Evolutionary conservation across 2,329 filamentous ascomycete genomes (phyloP).

Genomic region (Fusarium tricinctum): DNA sequence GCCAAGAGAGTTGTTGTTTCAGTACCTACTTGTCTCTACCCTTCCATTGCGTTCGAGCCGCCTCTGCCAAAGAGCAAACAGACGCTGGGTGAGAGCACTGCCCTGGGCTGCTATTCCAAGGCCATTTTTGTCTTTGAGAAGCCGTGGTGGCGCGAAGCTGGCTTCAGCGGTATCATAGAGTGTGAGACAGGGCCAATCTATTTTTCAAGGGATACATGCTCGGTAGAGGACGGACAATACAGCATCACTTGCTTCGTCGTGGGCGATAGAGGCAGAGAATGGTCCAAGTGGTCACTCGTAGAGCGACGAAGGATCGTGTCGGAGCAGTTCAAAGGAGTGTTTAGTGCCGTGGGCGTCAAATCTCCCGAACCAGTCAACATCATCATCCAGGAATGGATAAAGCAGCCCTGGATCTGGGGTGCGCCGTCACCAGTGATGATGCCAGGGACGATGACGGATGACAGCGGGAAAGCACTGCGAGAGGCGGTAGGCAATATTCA

Average conservation of each 20-base stretch:
- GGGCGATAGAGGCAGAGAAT: constrained; percentile 48
- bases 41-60: constrained; percentile 44
- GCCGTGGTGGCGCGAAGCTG: constrained; percentile 62
- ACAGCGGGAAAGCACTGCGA: constrained; percentile 49
- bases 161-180: constrained; percentile 59
- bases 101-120: constrained; percentile 56
- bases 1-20: constrained; percentile 48
- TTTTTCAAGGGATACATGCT: constrained; percentile 50
- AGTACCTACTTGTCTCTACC: constrained; percentile 46
- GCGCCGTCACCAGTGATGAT: constrained; percentile 39
- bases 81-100: constrained; percentile 49
- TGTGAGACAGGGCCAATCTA: constrained; percentile 51
- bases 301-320: constrained; percentile 13
- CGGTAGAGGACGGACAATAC: constrained; percentile 43
- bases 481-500: constrained; percentile 47
- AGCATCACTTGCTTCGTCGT: constrained; percentile 53
- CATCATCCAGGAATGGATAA: constrained; percentile 39
- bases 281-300: constrained; percentile 26
- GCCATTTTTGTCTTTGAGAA: constrained; percentile 57
- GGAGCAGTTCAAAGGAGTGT: constrained; percentile 27
- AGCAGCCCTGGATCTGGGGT: constrained; percentile 36
- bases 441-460: constrained; percentile 23
- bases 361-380: constrained; percentile 36
- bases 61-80: constrained; percentile 50
- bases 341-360: constrained; percentile 18